A percentile compares a stretch with the other conserved stretches of the same genome.
These are phyloP conservation scores for Cystobasidium onofrii DNA, from an alignment of 768 basidiomycete genomes.

Conservation along the genomic window DNA sequence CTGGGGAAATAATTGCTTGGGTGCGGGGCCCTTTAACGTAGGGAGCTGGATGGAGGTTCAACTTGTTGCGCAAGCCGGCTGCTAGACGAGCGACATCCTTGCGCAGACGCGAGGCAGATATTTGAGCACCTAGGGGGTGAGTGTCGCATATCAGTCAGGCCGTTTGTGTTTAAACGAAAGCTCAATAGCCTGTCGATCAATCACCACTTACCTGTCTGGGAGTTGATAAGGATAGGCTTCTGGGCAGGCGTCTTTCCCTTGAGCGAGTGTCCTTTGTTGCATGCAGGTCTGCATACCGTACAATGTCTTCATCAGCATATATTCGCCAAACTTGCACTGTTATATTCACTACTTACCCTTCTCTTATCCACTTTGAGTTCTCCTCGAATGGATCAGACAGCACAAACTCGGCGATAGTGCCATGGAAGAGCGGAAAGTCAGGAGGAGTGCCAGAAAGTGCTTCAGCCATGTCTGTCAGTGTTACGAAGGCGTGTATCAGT, in stretches of 20 bases:
- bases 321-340: no score
- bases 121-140: constrained; percentile 17
- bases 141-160: no score
- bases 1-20: constrained; percentile 36
- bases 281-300: background rate
- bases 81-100: constrained; percentile 11
- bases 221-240: constrained; percentile 23
- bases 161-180: no score
- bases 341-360: background rate
- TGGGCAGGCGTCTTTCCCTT: constrained; percentile 11
- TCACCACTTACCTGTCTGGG: background rate
- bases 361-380: constrained; percentile 11
- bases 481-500: background rate
- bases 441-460: constrained; percentile 11
- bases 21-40: background rate
- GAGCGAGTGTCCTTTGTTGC: constrained; percentile 12
- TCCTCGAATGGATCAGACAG: constrained; percentile 19
- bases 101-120: background rate
- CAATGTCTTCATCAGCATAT: background rate
- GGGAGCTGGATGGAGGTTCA: constrained; percentile 15
- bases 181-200: background rate
- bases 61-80: constrained; percentile 20
- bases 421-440: constrained; percentile 4
- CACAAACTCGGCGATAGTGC: constrained; percentile 19
- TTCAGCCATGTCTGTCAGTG: background rate